phyloP scores from a whole-genome alignment of 495 filamentous ascomycete genomes.

The Xylaria telfairii region DNA sequence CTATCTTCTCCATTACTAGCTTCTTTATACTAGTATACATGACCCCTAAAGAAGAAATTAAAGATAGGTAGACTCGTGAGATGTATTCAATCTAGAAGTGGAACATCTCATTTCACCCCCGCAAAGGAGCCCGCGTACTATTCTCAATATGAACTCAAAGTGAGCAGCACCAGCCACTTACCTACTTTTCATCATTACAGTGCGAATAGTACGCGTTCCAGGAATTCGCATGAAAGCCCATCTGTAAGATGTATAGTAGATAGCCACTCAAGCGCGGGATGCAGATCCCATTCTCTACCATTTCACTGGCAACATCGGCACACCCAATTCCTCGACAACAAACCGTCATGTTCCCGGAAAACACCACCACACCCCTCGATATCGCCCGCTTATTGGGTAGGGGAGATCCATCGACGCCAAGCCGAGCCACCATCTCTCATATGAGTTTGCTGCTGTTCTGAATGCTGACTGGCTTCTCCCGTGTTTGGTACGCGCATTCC shows the following conservation, averaged over 20 bases:
- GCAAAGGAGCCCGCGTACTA: neutral
- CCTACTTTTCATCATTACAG: neutral
- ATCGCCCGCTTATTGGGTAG: neutral
- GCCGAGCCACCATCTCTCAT: neutral
- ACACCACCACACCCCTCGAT: neutral
- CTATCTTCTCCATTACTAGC: too few species aligned
- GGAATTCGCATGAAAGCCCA: neutral
- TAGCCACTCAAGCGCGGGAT: neutral
- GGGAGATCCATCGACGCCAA: neutral
- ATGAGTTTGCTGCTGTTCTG: neutral
- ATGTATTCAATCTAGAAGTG: neutral
- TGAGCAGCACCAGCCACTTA: neutral
- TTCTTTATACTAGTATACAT: neutral
- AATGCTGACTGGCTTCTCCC: neutral
- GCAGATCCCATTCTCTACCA: neutral
- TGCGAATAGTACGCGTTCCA: neutral
- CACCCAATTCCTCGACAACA: neutral
- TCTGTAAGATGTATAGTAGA: neutral
- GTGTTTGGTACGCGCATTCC: neutral
- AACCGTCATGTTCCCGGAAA: neutral
- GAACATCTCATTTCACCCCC: neutral
- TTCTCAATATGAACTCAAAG: conserved; percentile 3
- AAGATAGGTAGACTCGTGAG: neutral
- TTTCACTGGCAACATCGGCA: neutral
- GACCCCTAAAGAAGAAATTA: neutral